Conservation (phyloP, 176 grass and related monocot species). For the Cocos nucifera region DNA sequence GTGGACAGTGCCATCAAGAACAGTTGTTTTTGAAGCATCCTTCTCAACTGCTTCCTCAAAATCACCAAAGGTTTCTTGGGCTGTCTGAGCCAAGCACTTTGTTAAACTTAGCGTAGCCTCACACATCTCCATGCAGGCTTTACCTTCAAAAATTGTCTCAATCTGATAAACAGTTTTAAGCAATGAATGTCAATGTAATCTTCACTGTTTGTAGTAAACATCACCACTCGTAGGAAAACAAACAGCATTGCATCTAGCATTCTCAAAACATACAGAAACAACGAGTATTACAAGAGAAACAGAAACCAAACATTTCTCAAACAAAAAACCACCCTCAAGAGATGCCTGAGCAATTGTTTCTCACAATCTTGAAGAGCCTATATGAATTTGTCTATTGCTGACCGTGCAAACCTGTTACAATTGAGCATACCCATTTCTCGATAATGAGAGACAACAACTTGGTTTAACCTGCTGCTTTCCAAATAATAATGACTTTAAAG, state of each 20-base stretch:
- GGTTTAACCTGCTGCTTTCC: no score
- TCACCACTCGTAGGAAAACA: conserved; percentile 10
- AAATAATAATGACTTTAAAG: no score
- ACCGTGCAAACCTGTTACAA: no score
- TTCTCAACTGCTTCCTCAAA: conserved; percentile 93
- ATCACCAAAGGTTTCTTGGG: conserved; percentile 86
- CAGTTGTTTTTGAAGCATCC: conserved; percentile 86
- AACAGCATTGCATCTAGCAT: background rate
- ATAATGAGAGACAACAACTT: no score
- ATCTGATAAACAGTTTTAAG: conserved; percentile 38
- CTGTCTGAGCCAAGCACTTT: conserved; percentile 73
- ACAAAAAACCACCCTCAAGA: no score
- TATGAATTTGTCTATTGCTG: no score
- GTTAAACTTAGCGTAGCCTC: conserved; percentile 53
- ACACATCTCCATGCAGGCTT: conserved; percentile 65
- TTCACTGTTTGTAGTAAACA: background rate
- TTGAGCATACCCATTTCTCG: no score
- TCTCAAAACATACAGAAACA: no score
- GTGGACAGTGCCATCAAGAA: conserved; percentile 95
- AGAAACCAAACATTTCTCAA: no score
- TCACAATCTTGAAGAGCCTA: no score
- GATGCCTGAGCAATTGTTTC: no score
- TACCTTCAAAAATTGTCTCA: conserved; percentile 73
- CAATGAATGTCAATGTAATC: background rate
- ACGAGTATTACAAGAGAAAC: no score